phyloP scores from a whole-genome alignment of 306 rosid genomes.

The Sophora flavescens region DNA sequence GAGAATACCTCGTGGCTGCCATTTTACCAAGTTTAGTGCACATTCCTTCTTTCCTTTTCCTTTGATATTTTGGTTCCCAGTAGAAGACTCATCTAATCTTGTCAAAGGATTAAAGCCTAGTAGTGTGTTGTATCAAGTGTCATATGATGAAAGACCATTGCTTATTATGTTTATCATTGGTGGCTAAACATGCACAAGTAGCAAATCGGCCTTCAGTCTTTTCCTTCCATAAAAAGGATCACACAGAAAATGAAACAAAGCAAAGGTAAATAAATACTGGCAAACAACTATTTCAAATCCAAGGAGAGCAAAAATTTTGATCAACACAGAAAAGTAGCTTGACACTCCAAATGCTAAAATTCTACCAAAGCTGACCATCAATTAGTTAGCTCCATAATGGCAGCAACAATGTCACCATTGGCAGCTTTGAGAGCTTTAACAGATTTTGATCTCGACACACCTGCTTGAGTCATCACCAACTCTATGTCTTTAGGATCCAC shows the following conservation, averaged over 20 bases:
- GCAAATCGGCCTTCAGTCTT: slow-evolving; percentile 26
- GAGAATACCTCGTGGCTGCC: too few species aligned
- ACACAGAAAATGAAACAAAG: slow-evolving; percentile 37
- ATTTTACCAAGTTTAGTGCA: too few species aligned
- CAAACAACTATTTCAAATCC: slow-evolving; percentile 41
- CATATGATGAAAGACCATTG: background rate
- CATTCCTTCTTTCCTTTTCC: too few species aligned
- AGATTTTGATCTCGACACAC: slow-evolving; percentile 80
- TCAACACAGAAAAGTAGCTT: slow-evolving; percentile 39
- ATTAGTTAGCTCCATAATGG: slow-evolving; percentile 90
- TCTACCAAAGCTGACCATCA: slow-evolving; percentile 48
- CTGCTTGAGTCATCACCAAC: slow-evolving; percentile 95
- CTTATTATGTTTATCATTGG: slow-evolving; percentile 18
- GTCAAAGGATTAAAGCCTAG: too few species aligned
- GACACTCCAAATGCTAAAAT: slow-evolving; percentile 30
- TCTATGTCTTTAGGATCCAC: slow-evolving; percentile 91
- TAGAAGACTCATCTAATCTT: background rate
- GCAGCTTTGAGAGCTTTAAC: slow-evolving; percentile 84
- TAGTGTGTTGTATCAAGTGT: too few species aligned
- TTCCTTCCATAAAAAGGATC: slow-evolving; percentile 23
- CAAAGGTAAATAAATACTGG: slow-evolving; percentile 22
- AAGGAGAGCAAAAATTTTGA: slow-evolving; percentile 36
- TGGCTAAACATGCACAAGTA: slow-evolving; percentile 2
- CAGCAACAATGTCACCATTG: slow-evolving; percentile 83
- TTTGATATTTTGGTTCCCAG: too few species aligned